phyloP scores from a whole-genome alignment of 768 basidiomycete genomes.

The Suillus fuscotomentosus region DNA sequence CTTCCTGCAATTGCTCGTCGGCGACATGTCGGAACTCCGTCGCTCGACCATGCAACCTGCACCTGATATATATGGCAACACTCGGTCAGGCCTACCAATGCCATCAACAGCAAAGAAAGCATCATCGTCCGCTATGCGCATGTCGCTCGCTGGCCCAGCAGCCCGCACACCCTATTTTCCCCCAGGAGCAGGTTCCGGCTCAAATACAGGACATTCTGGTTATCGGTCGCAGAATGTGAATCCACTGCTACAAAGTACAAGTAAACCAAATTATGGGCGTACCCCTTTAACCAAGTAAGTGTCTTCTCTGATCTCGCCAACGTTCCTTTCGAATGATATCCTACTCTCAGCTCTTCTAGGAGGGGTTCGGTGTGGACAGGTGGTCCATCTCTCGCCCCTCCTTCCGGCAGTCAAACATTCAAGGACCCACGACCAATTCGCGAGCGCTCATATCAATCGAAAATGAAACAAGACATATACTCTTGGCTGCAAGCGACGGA shows the following conservation, averaged over 20 bases:
- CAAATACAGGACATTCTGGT: constrained; percentile 67
- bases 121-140: constrained; percentile 44
- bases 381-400: constrained; percentile 41
- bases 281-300: constrained; percentile 72
- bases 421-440: constrained; percentile 82
- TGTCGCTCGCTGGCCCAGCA: constrained; percentile 80
- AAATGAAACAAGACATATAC: constrained; percentile 76
- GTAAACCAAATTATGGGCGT: constrained; percentile 63
- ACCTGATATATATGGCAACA: constrained; percentile 46
- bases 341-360: constrained; percentile 54
- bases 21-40: constrained; percentile 46
- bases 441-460: constrained; percentile 67
- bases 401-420: constrained; percentile 51
- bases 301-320: constrained; percentile 4
- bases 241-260: constrained; percentile 65
- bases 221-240: constrained; percentile 69
- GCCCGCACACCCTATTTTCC: constrained; percentile 52
- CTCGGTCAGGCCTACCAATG: constrained; percentile 67
- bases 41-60: constrained; percentile 59
- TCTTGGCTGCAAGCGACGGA: constrained; percentile 65
- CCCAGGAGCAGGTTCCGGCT: constrained; percentile 32
- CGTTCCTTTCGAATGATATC: constrained; percentile 9
- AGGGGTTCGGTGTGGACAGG: constrained; percentile 76
- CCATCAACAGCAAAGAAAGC: constrained; percentile 77
- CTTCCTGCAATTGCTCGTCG: constrained; percentile 1